phyloP scores from a whole-genome alignment of 2,329 filamentous ascomycete genomes.

The Sporothrix phasma region DNA sequence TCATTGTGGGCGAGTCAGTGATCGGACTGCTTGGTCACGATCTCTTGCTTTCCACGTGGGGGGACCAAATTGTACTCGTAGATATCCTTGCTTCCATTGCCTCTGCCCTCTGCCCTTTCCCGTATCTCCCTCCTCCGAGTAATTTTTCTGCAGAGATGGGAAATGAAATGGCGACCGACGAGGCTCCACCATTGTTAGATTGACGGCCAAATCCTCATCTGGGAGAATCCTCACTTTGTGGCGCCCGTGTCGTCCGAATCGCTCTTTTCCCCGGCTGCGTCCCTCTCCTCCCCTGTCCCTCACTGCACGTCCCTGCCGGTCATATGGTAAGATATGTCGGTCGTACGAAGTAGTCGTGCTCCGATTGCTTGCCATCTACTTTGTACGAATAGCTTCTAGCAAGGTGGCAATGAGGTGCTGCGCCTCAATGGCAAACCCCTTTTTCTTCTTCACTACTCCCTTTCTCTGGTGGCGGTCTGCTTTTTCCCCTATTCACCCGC shows the following conservation, averaged over 20 bases:
- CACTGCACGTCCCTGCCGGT: neutral
- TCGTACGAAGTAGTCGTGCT: no score
- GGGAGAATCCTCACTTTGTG: neutral
- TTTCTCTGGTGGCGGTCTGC: neutral
- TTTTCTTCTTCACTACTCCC: neutral
- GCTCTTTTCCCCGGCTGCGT: neutral
- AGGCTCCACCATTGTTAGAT: conserved; percentile 1
- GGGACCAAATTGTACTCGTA: no score
- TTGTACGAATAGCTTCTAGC: no score
- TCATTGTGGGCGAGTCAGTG: no score
- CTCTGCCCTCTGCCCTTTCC: neutral
- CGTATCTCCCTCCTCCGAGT: neutral
- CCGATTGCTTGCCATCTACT: neutral
- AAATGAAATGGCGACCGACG: conserved; percentile 5
- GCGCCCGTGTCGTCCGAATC: neutral
- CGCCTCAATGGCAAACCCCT: conserved; percentile 5
- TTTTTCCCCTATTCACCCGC: neutral
- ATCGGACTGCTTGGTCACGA: no score
- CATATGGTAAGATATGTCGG: no score
- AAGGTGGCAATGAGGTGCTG: conserved; percentile 7
- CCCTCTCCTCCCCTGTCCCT: no score
- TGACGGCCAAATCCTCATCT: neutral
- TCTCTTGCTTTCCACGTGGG: no score
- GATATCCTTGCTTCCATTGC: no score
- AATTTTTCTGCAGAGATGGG: neutral